phyloP scores from a whole-genome alignment of 2,329 filamentous ascomycete species.

The Hymenoscyphus albidus region DNA sequence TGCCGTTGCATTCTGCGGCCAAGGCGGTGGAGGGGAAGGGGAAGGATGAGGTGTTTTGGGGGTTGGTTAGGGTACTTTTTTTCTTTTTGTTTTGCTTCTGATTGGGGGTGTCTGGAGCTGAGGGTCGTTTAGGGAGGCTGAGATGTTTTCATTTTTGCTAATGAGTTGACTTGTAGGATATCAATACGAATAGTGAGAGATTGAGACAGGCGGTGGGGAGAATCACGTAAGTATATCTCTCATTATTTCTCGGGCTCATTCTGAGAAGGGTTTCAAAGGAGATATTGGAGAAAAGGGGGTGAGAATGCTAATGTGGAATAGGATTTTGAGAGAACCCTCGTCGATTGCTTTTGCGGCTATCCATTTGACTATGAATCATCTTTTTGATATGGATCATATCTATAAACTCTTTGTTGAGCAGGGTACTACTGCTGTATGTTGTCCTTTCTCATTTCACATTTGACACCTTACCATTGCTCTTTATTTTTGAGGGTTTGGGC shows the following conservation, averaged over 20 bases:
- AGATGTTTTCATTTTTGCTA: background rate
- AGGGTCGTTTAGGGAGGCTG: background rate
- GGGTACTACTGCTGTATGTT: slow-evolving; percentile 40
- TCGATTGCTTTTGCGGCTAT: slow-evolving; percentile 57
- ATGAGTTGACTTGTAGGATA: slow-evolving; percentile 4
- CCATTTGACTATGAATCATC: slow-evolving; percentile 52
- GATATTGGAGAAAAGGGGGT: too few species aligned
- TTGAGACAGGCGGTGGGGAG: slow-evolving; percentile 10
- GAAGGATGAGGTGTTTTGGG: slow-evolving; percentile 12
- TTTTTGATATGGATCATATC: slow-evolving; percentile 61
- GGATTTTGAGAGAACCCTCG: slow-evolving; percentile 56
- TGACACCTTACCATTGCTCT: background rate
- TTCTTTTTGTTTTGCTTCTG: background rate
- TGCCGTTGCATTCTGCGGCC: slow-evolving; percentile 6
- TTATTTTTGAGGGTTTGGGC: background rate
- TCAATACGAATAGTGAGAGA: slow-evolving; percentile 7
- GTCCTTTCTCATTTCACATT: background rate
- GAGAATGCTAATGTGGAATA: slow-evolving; percentile 1
- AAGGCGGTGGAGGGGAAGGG: background rate
- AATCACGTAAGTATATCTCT: slow-evolving; percentile 8
- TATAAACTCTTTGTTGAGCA: slow-evolving; percentile 51
- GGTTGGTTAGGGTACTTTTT: slow-evolving; percentile 9
- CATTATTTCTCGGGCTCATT: background rate
- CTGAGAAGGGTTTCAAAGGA: background rate
- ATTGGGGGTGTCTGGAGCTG: too few species aligned